A percentile compares a stretch with the other conserved stretches of the same genome.
Conservation (phyloP, 164 flowering plant species). For the Magnolia changhungtana region DNA sequence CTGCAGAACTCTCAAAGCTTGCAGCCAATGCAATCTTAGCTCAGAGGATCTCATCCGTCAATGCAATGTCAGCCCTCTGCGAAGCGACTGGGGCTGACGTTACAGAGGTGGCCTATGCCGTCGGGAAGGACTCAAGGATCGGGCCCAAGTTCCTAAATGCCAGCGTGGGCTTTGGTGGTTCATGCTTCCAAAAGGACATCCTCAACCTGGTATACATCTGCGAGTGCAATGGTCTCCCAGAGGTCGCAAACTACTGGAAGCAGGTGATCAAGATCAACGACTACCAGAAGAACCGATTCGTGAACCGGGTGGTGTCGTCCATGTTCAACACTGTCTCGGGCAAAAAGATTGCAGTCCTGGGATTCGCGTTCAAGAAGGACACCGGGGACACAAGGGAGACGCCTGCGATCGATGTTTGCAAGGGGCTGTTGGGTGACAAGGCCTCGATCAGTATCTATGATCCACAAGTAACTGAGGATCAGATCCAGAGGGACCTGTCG, state of each 20-base stretch:
- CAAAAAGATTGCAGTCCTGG: constrained; percentile 77
- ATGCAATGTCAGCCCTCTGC: constrained; percentile 95
- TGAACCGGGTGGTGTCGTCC: constrained; percentile 77
- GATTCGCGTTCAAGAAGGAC: constrained; percentile 89
- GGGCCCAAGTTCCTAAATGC: constrained; percentile 83
- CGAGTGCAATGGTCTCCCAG: constrained; percentile 86
- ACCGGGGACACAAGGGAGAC: constrained; percentile 92
- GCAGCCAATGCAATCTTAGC: constrained; percentile 95
- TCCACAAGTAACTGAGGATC: constrained; percentile 69
- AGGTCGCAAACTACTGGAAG: constrained; percentile 89
- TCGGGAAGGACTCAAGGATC: constrained; percentile 74
- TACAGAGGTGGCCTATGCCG: constrained; percentile 63
- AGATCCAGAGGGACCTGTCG: constrained; percentile 57
- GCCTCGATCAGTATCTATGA: constrained; percentile 68
- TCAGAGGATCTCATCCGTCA: constrained; percentile 82
- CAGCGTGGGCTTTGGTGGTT: constrained; percentile 90
- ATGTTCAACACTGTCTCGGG: constrained; percentile 85
- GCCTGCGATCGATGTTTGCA: constrained; percentile 92
- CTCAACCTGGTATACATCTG: constrained; percentile 87
- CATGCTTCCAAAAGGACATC: constrained; percentile 92
- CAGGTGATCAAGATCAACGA: constrained; percentile 86
- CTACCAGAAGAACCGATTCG: constrained; percentile 83
- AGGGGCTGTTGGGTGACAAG: constrained; percentile 66
- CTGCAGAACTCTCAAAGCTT: constrained; percentile 89
- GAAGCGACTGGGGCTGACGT: constrained; percentile 92